Evolutionary conservation across 139 green algal genomes (phyloP).

Genomic region (Tetradesmus lagerheimii): DNA sequence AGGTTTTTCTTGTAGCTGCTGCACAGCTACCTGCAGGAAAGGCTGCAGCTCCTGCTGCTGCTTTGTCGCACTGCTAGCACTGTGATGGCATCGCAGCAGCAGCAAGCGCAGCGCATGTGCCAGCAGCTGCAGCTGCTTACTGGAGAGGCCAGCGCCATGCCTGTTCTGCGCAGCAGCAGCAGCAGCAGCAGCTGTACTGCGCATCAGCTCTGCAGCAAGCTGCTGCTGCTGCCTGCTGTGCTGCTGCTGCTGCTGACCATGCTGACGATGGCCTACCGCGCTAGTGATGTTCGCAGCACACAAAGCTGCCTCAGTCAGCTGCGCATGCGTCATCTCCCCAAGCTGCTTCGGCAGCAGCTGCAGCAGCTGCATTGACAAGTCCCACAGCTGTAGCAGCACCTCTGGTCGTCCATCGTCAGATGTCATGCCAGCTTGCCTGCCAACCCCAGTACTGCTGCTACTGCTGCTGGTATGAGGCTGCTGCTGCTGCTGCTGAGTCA

Average conservation of each 20-base stretch:
- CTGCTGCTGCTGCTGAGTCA: neutral
- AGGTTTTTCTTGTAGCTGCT: neutral
- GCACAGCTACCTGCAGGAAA: neutral
- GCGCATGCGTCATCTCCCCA: neutral
- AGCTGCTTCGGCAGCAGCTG: neutral
- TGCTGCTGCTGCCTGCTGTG: neutral
- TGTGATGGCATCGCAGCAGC: neutral
- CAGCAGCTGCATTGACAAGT: neutral
- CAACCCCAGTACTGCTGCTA: constrained; percentile 12
- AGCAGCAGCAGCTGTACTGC: neutral
- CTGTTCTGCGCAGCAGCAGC: neutral
- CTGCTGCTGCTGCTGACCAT: neutral
- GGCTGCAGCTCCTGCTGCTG: constrained; percentile 11
- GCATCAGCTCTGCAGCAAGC: neutral
- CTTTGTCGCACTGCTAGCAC: neutral
- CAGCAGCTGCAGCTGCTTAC: neutral
- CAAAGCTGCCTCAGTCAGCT: constrained; percentile 13
- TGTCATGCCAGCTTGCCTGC: neutral
- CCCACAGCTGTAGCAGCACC: too few species aligned
- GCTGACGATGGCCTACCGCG: neutral
- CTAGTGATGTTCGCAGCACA: neutral
- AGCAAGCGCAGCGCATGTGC: neutral
- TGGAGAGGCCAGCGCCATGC: neutral
- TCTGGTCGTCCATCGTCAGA: neutral
- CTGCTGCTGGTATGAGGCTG: neutral